Evolutionary conservation across 495 filamentous ascomycete genomes (phyloP).

Genomic region (Pyrenula massariospora): DNA sequence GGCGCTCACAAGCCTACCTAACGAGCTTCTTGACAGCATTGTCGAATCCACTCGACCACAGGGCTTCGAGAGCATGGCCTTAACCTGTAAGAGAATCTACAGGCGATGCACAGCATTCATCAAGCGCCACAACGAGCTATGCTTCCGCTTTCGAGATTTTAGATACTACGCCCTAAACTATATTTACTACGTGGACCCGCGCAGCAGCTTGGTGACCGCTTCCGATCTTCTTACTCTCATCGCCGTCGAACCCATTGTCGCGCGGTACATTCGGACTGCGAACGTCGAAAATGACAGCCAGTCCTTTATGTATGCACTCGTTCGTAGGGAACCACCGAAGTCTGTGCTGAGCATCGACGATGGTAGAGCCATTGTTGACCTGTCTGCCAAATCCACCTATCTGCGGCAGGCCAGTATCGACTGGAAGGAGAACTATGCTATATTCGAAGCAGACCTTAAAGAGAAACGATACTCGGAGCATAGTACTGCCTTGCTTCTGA

Average conservation of each 20-base stretch:
- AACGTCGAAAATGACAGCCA: slow-evolving; percentile 15
- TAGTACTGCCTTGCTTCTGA: slow-evolving; percentile 21
- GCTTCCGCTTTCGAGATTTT: slow-evolving; percentile 20
- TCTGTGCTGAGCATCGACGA: slow-evolving; percentile 9
- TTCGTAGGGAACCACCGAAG: slow-evolving; percentile 6
- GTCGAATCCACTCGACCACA: slow-evolving; percentile 15
- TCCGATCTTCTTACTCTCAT: slow-evolving; percentile 18
- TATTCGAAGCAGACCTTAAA: slow-evolving; percentile 15
- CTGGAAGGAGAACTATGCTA: slow-evolving; percentile 22
- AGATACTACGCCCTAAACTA: slow-evolving; percentile 14
- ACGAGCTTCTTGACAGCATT: slow-evolving; percentile 1
- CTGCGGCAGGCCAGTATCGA: slow-evolving; percentile 20
- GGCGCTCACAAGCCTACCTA: neutral
- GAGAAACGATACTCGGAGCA: slow-evolving; percentile 19
- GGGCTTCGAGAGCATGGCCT: slow-evolving; percentile 26
- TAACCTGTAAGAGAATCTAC: slow-evolving; percentile 22
- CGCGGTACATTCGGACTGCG: slow-evolving; percentile 20
- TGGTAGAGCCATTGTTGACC: slow-evolving; percentile 13
- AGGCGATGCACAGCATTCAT: slow-evolving; percentile 17
- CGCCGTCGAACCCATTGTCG: slow-evolving; percentile 21
- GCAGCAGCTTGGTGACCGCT: slow-evolving; percentile 9
- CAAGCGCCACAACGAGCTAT: slow-evolving; percentile 18
- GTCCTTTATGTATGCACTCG: slow-evolving; percentile 2
- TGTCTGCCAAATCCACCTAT: slow-evolving; percentile 19
- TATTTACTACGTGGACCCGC: slow-evolving; percentile 3